Evolutionary conservation across 1,284 basidiomycete genomes (phyloP).

Genomic region (Porogramme epimiltina): DNA sequence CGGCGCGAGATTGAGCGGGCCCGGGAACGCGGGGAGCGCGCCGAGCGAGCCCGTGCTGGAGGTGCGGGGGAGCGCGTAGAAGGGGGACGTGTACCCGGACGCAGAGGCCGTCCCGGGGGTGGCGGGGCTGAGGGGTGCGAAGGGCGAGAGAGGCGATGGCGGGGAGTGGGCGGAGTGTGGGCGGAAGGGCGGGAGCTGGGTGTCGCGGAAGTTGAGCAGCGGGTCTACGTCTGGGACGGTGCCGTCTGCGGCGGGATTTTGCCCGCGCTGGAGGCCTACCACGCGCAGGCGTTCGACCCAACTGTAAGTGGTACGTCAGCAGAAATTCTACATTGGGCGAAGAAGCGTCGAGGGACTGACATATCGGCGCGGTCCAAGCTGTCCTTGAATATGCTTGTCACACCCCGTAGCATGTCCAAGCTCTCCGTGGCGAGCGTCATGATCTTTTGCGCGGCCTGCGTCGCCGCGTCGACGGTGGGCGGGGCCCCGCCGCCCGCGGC

Average conservation of each 20-base stretch:
- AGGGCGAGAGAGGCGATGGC: slow-evolving; percentile 25
- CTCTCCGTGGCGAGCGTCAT: slow-evolving; percentile 87
- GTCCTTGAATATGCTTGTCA: slow-evolving; percentile 86
- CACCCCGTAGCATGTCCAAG: slow-evolving; percentile 87
- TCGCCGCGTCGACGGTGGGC: slow-evolving; percentile 57
- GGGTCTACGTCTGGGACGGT: slow-evolving; percentile 13
- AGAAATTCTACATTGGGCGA: slow-evolving; percentile 8
- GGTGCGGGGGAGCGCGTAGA: slow-evolving; percentile 16
- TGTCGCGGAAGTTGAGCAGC: slow-evolving; percentile 21
- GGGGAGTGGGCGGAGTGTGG: slow-evolving; percentile 21
- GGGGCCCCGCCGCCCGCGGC: slow-evolving; percentile 17
- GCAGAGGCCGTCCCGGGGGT: slow-evolving; percentile 12
- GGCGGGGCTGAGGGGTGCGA: slow-evolving; percentile 18
- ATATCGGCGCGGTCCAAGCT: slow-evolving; percentile 87
- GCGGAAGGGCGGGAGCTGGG: slow-evolving; percentile 16
- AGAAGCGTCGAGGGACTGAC: slow-evolving; percentile 46
- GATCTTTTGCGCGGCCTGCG: slow-evolving; percentile 78
- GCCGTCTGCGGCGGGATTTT: slow-evolving; percentile 21
- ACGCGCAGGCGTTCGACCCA: slow-evolving; percentile 81
- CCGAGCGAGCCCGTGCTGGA: slow-evolving; percentile 21
- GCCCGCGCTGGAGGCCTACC: slow-evolving; percentile 70
- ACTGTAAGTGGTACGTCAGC: slow-evolving; percentile 34
- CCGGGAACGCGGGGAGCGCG: slow-evolving; percentile 18
- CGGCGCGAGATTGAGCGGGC: slow-evolving; percentile 18
- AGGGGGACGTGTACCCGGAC: slow-evolving; percentile 27